Evolutionary conservation across 208 protist species (phyloP), one percentile per base, ranked within the genome.

Genomic region (Trypanosoma scelopori): DNA sequence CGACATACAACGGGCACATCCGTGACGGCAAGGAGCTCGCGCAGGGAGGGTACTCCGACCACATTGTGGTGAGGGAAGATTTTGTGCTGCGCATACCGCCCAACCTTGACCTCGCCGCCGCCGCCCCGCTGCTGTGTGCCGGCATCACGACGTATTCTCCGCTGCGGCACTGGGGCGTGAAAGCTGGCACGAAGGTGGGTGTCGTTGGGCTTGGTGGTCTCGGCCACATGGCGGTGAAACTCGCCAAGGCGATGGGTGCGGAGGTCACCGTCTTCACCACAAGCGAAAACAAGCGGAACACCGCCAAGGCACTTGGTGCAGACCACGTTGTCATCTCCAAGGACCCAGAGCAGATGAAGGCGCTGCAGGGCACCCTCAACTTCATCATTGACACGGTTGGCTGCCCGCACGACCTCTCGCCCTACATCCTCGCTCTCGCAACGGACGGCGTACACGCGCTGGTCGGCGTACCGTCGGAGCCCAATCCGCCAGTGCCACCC

Each of bases 221-320:
- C 12, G 92, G 92, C 43, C 91, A 97, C 81, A 85, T 97, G 72
- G 91, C 83, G 5, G 78, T 97, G 62, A 90, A 97, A 78, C 77
- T 93, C 43, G 84, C 76, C 48, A 73, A 74, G 51, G 88, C 85
- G 39, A 85, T 97, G 76, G 93, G 93, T 43, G 81, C 76, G 39
- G 76, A 94, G 43, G 89, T 96, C 50, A 92, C 88, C 20, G 91
- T 91, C 43, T 83, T 97, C 72, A 87, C 84, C 46, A 85, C 78
- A n/a, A 82, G 78, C 39, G 32, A 66, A 5, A 59, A 55, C n/a
- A 97, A 97, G 60, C 69, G 70, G 20, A 58, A 76, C 37, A 61
- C 72, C 5, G 81, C 87, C 25, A 83, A 82, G 74, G 61, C 46
- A 35, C 77, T 96, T 13, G 92, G 93, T 20, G 84, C 84, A 9